Base-by-base conservation (phyloP, 352 stramenopile species). In the Phytophthora macrochlamydospora region DNA sequence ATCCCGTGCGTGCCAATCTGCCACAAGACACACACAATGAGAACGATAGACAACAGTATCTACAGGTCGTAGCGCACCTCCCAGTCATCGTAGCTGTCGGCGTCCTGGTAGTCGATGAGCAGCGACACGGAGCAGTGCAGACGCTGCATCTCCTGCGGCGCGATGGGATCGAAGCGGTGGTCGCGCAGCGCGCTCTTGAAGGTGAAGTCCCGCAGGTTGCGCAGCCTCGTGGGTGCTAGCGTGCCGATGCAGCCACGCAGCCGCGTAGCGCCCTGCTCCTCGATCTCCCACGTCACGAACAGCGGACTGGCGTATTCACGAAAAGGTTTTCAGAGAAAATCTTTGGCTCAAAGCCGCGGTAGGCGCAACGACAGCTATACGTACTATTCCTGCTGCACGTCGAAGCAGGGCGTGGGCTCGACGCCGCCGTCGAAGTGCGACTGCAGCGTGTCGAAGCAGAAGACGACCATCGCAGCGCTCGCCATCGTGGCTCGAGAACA, bases 251-350 rank as follows among this genome's bases (percentile, higher is more conserved):
- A 94, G 53, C 86, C 86, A 35, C 86, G 86, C 51, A 94, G 55
- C 7, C 76, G 67, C 33, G 69, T 69, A 14, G 75, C 76, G 48
- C 74, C 70, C 12, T 78, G 52, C 40, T 77, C 64, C 62, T 94
- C 86, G 54, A 86, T 89, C 73, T 94, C 86, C 86, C 86, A 94
- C 55, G 86, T 94, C 70, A 94, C 86, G 59, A 94, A 94, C 40
- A 94, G 69, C 56, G 86, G 86, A 51, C 85, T 93, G 40, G 12
- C 28, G 14, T 24, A 29, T 7, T 43, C 30, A 59, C 7, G 63
- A 7, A 43, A 38, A 32, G 30, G 49, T 49, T 49, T 49, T 49
- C 29, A 49, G 43, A 49, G 43, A 49, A 49, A n/a, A n/a, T 29
- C 18, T 49, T 55, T 3, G 7, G 9, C 9, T 24, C 30, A 3